Evolutionary conservation across 148 eudicot genomes (phyloP).

Genomic region (Rhododendron simsii): DNA sequence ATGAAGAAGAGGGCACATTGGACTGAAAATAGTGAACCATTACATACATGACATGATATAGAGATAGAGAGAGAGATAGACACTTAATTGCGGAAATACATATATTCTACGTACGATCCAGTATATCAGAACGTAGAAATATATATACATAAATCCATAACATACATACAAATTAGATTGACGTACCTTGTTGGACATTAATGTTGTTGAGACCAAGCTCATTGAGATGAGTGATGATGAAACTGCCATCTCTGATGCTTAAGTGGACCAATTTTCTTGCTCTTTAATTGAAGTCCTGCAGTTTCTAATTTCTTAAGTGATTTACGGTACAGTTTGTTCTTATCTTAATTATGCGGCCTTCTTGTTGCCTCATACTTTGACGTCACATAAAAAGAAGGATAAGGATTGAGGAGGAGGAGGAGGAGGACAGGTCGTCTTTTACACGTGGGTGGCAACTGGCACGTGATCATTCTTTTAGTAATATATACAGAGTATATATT

Average conservation of each 20-base stretch:
- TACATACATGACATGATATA: background rate
- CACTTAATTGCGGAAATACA: too few relatives aligned
- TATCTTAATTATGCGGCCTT: background rate
- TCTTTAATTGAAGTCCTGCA: background rate
- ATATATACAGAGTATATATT: too few relatives aligned
- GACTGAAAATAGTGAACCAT: background rate
- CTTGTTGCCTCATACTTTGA: background rate
- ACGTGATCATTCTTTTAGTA: too few relatives aligned
- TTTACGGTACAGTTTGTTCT: background rate
- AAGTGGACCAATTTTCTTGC: background rate
- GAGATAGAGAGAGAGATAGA: too few relatives aligned
- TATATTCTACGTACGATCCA: background rate
- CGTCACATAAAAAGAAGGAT: background rate
- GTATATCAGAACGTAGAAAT: background rate
- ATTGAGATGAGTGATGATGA: constrained; percentile 38
- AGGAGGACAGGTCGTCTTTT: background rate
- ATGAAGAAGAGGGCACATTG: constrained; percentile 8
- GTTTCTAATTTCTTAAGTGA: background rate
- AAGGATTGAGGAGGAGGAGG: background rate
- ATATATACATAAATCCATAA: background rate
- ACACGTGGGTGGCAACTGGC: background rate
- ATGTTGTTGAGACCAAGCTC: constrained; percentile 35
- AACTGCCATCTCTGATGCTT: constrained; percentile 35
- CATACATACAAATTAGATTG: background rate
- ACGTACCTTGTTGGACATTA: constrained; percentile 31